phyloP scores from a whole-genome alignment of 345 rosid genomes.

The Gossypium thurberi region DNA sequence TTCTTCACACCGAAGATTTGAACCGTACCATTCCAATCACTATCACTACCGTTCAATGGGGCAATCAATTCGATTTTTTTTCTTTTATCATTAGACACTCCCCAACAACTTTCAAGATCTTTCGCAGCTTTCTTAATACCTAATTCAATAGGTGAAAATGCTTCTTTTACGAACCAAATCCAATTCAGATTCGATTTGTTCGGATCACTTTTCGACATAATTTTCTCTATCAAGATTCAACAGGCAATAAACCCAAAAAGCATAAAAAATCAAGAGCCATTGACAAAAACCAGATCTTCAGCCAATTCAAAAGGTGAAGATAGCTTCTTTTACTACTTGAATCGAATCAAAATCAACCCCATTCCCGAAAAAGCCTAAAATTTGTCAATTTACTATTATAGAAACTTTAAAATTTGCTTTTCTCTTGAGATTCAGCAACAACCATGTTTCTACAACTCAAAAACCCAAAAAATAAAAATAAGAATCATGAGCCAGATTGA shows the following conservation, averaged over 20 bases:
- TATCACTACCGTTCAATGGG: conserved; percentile 21
- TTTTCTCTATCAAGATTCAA: conserved; percentile 13
- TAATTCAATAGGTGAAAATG: conserved; percentile 43
- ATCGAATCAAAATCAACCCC: conserved; percentile 61
- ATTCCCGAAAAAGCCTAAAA: conserved; percentile 16
- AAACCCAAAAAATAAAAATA: background rate
- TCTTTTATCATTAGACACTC: conserved; percentile 23
- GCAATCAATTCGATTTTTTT: conserved; percentile 15
- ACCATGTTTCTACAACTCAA: background rate
- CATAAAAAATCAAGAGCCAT: background rate
- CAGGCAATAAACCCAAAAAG: background rate
- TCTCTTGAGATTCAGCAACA: background rate
- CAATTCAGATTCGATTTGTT: conserved; percentile 45
- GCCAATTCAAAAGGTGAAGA: conserved; percentile 37
- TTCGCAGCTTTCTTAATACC: conserved; percentile 50
- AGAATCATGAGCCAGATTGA: background rate
- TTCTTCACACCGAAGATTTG: conserved; percentile 24
- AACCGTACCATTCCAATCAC: conserved; percentile 16
- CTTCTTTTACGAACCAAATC: conserved; percentile 48
- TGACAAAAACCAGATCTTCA: conserved; percentile 18
- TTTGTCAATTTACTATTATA: background rate
- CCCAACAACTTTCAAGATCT: conserved; percentile 55
- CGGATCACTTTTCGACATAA: conserved; percentile 57
- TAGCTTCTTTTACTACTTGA: conserved; percentile 61
- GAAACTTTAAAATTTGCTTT: background rate